A percentile compares a stretch with the other conserved stretches of the same genome.
These are phyloP conservation scores for Kregervanrija fluxuum DNA, from an alignment of 805 yeast species.

Conservation along the genomic window DNA sequence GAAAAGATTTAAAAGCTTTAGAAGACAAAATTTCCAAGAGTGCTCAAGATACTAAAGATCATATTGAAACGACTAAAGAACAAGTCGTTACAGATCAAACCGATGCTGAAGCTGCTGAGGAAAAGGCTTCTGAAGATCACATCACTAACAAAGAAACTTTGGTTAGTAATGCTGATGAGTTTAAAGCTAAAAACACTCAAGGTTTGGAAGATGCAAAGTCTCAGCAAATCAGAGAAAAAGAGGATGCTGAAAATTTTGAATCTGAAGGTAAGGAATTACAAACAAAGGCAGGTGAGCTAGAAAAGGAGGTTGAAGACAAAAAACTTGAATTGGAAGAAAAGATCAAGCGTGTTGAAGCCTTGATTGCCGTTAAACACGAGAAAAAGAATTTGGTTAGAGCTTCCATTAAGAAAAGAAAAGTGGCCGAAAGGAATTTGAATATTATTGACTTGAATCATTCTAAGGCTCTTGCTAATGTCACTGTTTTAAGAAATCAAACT, in stretches of 20 bases:
- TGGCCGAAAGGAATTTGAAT: slow-evolving; percentile 31
- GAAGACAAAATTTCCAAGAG: slow-evolving; percentile 21
- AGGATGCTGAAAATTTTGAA: slow-evolving; percentile 30
- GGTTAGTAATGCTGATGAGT: slow-evolving; percentile 35
- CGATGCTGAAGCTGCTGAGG: slow-evolving; percentile 41
- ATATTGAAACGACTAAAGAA: slow-evolving; percentile 33
- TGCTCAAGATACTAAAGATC: slow-evolving; percentile 29
- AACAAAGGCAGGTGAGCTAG: slow-evolving; percentile 31
- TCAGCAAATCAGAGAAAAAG: slow-evolving; percentile 26
- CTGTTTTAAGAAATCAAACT: slow-evolving; percentile 35
- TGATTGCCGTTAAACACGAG: slow-evolving; percentile 35
- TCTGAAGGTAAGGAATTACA: slow-evolving; percentile 33
- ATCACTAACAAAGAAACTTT: slow-evolving; percentile 36
- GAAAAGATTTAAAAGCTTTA: slow-evolving; percentile 17
- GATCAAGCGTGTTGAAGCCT: slow-evolving; percentile 29
- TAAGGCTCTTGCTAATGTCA: slow-evolving; percentile 32
- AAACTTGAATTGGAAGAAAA: slow-evolving; percentile 30
- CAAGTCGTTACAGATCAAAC: slow-evolving; percentile 39
- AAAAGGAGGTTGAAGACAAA: slow-evolving; percentile 31
- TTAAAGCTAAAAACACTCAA: slow-evolving; percentile 28
- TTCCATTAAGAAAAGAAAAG: slow-evolving; percentile 31
- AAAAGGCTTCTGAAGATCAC: slow-evolving; percentile 39
- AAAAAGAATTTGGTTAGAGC: slow-evolving; percentile 23
- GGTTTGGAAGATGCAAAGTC: slow-evolving; percentile 25
- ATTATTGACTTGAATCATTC: slow-evolving; percentile 30